Conservation (phyloP, 1,284 basidiomycete genomes). For the Pterulicium gracile region DNA sequence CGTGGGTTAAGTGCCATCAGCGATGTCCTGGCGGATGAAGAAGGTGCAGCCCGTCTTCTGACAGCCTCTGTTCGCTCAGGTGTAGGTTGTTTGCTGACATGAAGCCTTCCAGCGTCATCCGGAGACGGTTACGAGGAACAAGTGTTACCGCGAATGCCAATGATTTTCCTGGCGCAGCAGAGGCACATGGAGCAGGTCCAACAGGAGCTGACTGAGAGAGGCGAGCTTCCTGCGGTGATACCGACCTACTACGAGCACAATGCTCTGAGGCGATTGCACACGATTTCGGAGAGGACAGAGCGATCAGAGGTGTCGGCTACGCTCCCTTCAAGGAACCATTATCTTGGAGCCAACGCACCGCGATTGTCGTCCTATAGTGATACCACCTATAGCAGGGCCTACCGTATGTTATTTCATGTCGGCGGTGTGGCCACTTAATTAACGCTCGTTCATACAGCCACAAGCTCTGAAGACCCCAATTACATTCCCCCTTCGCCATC, state of each 20-base stretch:
- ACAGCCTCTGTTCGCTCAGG: slow-evolving; percentile 8
- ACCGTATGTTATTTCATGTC: slow-evolving; percentile 1
- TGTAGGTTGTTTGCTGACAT: background rate
- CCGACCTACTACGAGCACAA: slow-evolving; percentile 7
- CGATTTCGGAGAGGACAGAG: slow-evolving; percentile 58
- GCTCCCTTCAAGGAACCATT: slow-evolving; percentile 18
- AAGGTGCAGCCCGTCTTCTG: slow-evolving; percentile 10
- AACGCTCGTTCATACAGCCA: no score
- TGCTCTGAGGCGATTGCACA: slow-evolving; percentile 27
- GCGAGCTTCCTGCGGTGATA: slow-evolving; percentile 15
- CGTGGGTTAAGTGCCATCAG: background rate
- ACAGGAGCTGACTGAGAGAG: slow-evolving; percentile 15
- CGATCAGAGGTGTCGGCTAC: slow-evolving; percentile 29
- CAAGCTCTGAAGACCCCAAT: slow-evolving; percentile 39
- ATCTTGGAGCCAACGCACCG: slow-evolving; percentile 1
- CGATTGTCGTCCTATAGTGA: background rate
- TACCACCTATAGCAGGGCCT: background rate
- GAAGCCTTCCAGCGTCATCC: no score
- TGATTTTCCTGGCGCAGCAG: slow-evolving; percentile 46
- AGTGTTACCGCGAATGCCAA: slow-evolving; percentile 36
- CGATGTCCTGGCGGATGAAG: slow-evolving; percentile 3
- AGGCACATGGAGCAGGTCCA: slow-evolving; percentile 21
- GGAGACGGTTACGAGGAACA: no score
- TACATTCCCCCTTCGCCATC: slow-evolving; percentile 52
- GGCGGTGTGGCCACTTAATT: no score